Evolutionary conservation across 2,329 filamentous ascomycete genomes (phyloP).

Genomic region (Knufia petricola): DNA sequence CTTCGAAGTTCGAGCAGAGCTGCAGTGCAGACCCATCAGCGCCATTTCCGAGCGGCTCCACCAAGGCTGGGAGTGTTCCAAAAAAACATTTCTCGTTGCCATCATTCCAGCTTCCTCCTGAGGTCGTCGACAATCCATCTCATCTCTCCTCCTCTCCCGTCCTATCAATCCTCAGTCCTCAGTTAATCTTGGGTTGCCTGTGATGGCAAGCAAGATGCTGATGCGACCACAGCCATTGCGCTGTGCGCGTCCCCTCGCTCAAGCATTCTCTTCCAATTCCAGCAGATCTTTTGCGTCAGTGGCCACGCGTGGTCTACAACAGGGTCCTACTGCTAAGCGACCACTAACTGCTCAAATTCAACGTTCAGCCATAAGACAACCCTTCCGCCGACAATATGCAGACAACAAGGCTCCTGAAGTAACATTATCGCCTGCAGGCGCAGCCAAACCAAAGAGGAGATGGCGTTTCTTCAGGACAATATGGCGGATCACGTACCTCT

Average conservation of each 20-base stretch:
- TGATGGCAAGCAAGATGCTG: constrained; percentile 20
- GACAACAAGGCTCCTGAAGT: constrained; percentile 36
- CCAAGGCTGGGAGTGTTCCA: neutral
- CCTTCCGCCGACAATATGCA: constrained; percentile 42
- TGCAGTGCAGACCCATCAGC: neutral
- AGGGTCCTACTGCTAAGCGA: constrained; percentile 9
- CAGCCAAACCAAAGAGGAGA: constrained; percentile 43
- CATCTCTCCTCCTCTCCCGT: neutral
- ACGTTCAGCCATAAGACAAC: constrained; percentile 26
- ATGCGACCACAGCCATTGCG: constrained; percentile 16
- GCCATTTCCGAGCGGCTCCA: neutral
- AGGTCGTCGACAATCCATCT: neutral
- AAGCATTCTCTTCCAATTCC: constrained; percentile 13
- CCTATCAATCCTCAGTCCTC: too few species aligned
- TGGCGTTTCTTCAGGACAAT: constrained; percentile 66
- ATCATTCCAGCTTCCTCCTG: constrained; percentile 2
- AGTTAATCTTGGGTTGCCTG: constrained; percentile 6
- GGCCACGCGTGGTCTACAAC: constrained; percentile 6
- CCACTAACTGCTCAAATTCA: constrained; percentile 11
- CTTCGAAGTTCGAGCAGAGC: neutral
- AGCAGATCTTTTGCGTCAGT: constrained; percentile 14
- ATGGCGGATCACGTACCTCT: constrained; percentile 75
- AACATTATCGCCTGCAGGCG: constrained; percentile 24
- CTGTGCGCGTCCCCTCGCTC: constrained; percentile 8
- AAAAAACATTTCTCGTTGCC: neutral